A percentile compares a stretch with the other conserved stretches of the same genome.
These are phyloP conservation scores for Clitocybe nebularis DNA, from an alignment of 1,284 basidiomycete species.

Conservation along the genomic window DNA sequence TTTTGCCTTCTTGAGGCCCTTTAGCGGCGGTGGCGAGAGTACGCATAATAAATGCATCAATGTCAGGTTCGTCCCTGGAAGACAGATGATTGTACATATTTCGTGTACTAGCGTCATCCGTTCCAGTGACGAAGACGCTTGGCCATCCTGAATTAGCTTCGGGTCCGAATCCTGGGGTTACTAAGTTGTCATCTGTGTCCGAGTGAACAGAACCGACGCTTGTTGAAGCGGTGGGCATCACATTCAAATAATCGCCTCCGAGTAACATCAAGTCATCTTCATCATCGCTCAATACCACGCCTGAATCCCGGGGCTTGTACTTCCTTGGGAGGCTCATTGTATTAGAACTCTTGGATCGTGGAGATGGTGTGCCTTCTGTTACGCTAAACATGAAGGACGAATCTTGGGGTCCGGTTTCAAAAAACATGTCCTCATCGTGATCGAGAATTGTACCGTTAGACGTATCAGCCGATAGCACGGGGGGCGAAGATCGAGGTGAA, in stretches of 20 bases:
- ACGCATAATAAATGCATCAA: conserved; percentile 69
- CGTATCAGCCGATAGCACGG: conserved; percentile 24
- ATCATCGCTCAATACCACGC: conserved; percentile 52
- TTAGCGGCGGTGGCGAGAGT: conserved; percentile 60
- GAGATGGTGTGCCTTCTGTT: conserved; percentile 54
- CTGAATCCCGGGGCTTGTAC: conserved; percentile 68
- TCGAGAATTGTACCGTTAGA: conserved; percentile 25
- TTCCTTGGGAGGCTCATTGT: conserved; percentile 48
- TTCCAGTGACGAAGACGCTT: conserved; percentile 36
- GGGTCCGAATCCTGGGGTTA: conserved; percentile 62
- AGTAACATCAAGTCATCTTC: conserved; percentile 44
- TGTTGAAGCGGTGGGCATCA: conserved; percentile 53
- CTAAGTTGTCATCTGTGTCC: conserved; percentile 54
- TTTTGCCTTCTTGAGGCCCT: conserved; percentile 41
- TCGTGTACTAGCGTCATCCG: conserved; percentile 28
- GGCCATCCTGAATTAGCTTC: conserved; percentile 62
- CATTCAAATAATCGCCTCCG: conserved; percentile 29
- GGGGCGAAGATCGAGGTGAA: conserved; percentile 50
- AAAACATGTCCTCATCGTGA: conserved; percentile 60
- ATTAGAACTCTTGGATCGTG: conserved; percentile 39
- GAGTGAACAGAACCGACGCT: conserved; percentile 60
- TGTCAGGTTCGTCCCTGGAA: conserved; percentile 36
- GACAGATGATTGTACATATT: conserved; percentile 13
- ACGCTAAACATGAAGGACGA: conserved; percentile 56
- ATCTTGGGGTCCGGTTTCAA: conserved; percentile 37